Evolutionary conservation across 2,329 filamentous ascomycete species (phyloP).

Genomic region (Ramularia collo-cygni): DNA sequence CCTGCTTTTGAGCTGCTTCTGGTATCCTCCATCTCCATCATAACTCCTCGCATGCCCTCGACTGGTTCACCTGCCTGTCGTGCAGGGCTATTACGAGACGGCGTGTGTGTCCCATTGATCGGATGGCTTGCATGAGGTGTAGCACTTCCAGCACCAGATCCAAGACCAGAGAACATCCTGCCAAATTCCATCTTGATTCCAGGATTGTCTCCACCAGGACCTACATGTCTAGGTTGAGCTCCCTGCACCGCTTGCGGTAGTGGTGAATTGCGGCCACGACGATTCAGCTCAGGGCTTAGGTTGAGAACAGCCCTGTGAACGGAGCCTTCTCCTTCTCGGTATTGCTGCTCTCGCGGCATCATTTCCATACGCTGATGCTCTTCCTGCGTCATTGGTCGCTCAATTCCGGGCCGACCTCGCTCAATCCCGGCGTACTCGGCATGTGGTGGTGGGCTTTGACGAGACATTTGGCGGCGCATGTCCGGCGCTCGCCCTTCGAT

Average conservation of each 20-base stretch:
- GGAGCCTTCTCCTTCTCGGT: constrained; percentile 35
- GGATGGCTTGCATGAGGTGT: constrained; percentile 41
- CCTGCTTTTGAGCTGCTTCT: constrained; percentile 37
- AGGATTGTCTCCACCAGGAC: constrained; percentile 67
- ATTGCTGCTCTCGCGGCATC: constrained; percentile 41
- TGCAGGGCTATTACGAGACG: constrained; percentile 34
- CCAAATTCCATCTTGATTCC: constrained; percentile 94
- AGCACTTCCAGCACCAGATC: constrained; percentile 55
- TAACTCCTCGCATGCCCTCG: constrained; percentile 21
- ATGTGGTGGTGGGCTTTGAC: constrained; percentile 20
- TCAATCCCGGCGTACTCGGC: constrained; percentile 18
- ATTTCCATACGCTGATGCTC: constrained; percentile 43
- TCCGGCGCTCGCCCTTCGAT: constrained; percentile 25
- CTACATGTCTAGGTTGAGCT: constrained; percentile 72
- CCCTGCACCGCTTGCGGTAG: constrained; percentile 91
- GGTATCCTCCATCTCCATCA: constrained; percentile 29
- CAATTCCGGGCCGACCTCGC: constrained; percentile 24
- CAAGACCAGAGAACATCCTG: constrained; percentile 92
- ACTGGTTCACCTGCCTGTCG: constrained; percentile 22
- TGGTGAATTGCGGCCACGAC: constrained; percentile 77
- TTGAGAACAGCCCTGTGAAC: constrained; percentile 59
- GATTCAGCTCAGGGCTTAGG: constrained; percentile 65
- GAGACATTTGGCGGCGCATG: constrained; percentile 22
- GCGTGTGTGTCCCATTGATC: constrained; percentile 48
- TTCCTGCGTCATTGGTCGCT: constrained; percentile 32